Conservation (phyloP, 1,139 yeast genomes). For the Yarrowia galli region DNA sequence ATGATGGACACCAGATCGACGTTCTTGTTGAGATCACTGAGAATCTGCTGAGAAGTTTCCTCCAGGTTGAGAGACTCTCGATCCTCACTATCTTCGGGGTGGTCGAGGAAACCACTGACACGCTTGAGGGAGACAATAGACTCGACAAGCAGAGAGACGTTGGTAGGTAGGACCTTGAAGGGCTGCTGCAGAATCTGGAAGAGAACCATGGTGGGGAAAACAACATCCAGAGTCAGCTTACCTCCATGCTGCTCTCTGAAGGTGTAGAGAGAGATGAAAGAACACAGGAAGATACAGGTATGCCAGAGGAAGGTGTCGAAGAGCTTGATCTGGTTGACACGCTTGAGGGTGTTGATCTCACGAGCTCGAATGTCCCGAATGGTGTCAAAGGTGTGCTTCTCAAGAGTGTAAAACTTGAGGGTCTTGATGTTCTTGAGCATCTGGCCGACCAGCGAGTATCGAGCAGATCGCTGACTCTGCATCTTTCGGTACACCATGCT, state of each 20-base stretch:
- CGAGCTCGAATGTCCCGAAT: slow-evolving; percentile 53
- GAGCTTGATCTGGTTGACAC: slow-evolving; percentile 24
- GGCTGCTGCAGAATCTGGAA: slow-evolving; percentile 86
- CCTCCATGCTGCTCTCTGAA: slow-evolving; percentile 75
- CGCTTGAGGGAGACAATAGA: slow-evolving; percentile 90
- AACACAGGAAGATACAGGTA: slow-evolving; percentile 75
- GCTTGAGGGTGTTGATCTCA: slow-evolving; percentile 27
- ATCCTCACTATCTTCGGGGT: slow-evolving; percentile 60
- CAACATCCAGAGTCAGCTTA: slow-evolving; percentile 85
- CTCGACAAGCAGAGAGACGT: slow-evolving; percentile 83
- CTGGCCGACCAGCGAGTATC: slow-evolving; percentile 62
- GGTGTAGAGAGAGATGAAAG: slow-evolving; percentile 79
- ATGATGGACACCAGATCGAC: slow-evolving; percentile 21
- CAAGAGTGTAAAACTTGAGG: slow-evolving; percentile 79
- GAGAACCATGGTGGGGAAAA: slow-evolving; percentile 87
- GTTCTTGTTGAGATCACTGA: slow-evolving; percentile 23
- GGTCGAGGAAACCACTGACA: slow-evolving; percentile 72
- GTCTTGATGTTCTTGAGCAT: slow-evolving; percentile 69
- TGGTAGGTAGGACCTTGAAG: slow-evolving; percentile 84
- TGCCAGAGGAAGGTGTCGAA: slow-evolving; percentile 61
- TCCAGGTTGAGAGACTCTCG: slow-evolving; percentile 51
- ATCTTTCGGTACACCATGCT: slow-evolving; percentile 62
- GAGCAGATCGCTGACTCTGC: slow-evolving; percentile 70
- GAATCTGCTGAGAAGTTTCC: slow-evolving; percentile 42
- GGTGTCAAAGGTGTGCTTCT: slow-evolving; percentile 64